Percentiles rank a stretch among this genome's conserved stretches.
Evolutionary conservation across 1,139 yeast genomes (phyloP).

Genomic region (Pichia sp.): DNA sequence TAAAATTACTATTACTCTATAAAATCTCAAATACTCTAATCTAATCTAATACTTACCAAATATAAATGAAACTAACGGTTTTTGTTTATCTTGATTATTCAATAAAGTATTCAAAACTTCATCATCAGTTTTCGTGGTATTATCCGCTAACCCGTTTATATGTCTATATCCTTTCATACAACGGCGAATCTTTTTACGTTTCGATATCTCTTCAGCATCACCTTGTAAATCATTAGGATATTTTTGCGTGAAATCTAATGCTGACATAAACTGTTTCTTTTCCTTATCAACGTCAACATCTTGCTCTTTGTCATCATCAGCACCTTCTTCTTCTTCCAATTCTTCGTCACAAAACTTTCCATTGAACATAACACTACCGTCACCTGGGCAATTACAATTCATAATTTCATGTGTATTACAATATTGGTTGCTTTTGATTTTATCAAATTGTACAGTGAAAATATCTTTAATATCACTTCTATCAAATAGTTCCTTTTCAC

Average conservation of each 20-base stretch:
- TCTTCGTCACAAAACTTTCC: constrained; percentile 1
- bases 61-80: constrained; percentile 21
- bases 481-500: constrained; percentile 48
- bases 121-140: constrained; percentile 20
- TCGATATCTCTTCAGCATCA: constrained; percentile 13
- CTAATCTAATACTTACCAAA: constrained; percentile 20
- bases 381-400: constrained; percentile 62
- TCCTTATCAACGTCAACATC: constrained; percentile 18
- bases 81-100: constrained; percentile 17
- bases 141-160: constrained; percentile 31
- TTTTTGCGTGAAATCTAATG: constrained; percentile 38
- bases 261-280: constrained; percentile 20
- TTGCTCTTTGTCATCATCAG: not conserved
- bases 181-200: constrained; percentile 29
- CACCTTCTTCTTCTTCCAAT: not conserved
- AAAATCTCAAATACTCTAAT: not conserved
- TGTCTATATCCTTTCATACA: constrained; percentile 61
- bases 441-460: constrained; percentile 43
- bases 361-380: constrained; percentile 28
- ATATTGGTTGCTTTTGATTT: not conserved
- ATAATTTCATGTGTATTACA: constrained; percentile 83
- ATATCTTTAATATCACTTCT: constrained; percentile 65
- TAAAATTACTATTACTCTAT: not conserved
- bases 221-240: constrained; percentile 17
- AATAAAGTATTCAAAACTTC: constrained; percentile 22